A percentile compares a stretch with the other conserved stretches of the same genome.
These are phyloP conservation scores for Earliella scabrosa DNA, from an alignment of 1,284 basidiomycete genomes.

Conservation along the genomic window DNA sequence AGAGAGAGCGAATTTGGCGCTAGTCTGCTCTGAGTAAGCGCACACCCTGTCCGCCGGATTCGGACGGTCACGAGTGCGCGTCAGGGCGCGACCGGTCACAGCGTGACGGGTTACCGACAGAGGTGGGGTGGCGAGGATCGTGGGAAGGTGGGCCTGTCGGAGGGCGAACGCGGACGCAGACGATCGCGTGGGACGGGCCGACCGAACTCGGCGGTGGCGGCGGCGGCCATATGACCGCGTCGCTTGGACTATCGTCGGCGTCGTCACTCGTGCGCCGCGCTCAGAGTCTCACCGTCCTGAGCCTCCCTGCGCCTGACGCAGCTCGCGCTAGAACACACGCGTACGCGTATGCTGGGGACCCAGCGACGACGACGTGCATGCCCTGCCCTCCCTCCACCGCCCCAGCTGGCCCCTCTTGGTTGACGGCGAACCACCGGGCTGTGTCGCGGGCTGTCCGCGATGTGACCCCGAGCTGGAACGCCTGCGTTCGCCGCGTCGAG, in stretches of 20 bases:
- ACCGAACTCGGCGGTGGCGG: conserved; percentile 17
- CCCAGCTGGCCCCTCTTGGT: conserved; percentile 4
- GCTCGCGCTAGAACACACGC: neutral
- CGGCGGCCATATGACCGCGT: conserved; percentile 18
- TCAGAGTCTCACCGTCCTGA: neutral
- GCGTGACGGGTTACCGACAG: conserved; percentile 5
- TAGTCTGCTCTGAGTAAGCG: neutral
- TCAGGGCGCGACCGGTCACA: conserved; percentile 14
- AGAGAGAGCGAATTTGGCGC: conserved; percentile 13
- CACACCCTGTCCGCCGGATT: neutral
- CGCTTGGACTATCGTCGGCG: conserved; percentile 11
- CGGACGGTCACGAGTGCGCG: conserved; percentile 2
- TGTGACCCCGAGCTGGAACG: conserved; percentile 5
- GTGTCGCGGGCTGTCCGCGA: conserved; percentile 15
- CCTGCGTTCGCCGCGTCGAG: neutral
- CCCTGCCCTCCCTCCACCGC: neutral
- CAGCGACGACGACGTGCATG: neutral
- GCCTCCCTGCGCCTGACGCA: neutral
- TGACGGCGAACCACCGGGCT: conserved; percentile 7
- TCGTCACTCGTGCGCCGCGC: neutral
- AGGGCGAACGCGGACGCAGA: neutral
- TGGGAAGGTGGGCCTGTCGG: conserved; percentile 12
- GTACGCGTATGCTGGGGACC: neutral
- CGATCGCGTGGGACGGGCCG: conserved; percentile 18
- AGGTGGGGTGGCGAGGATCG: conserved; percentile 8